phyloP scores from a whole-genome alignment of 306 rosid genomes.

The Vachellia pachyceras region DNA sequence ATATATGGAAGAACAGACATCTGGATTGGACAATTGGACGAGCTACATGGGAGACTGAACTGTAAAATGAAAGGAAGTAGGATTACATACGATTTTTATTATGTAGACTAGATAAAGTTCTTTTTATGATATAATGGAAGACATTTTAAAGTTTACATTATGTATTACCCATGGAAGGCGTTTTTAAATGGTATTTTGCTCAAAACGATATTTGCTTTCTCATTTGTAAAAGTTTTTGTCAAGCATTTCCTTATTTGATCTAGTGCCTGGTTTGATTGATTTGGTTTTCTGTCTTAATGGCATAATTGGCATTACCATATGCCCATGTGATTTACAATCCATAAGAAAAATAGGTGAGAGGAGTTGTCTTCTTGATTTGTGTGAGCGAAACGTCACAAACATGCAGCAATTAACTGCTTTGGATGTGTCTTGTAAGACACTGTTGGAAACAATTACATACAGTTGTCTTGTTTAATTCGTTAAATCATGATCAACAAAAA shows the following conservation, averaged over 20 bases:
- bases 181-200: not conserved
- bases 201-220: not conserved
- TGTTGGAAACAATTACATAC: not conserved
- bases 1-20: conserved; percentile 52
- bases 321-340: too few species aligned
- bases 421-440: not conserved
- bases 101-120: conserved; percentile 52
- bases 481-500: not conserved
- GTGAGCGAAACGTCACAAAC: too few species aligned
- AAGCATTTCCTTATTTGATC: not conserved
- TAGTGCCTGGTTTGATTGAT: not conserved
- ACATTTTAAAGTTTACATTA: conserved; percentile 52
- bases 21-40: conserved; percentile 57
- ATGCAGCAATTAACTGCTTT: not conserved
- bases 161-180: conserved; percentile 43
- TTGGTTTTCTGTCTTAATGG: not conserved
- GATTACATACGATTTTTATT: conserved; percentile 52
- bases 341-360: too few species aligned
- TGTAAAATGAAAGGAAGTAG: conserved; percentile 66
- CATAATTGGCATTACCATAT: not conserved
- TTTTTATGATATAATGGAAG: conserved; percentile 53
- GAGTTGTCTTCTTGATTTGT: too few species aligned
- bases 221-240: not conserved
- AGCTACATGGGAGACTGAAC: conserved; percentile 61
- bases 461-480: not conserved